Conservation (phyloP, 1,139 yeast genomes). For the Starmera stellimalicola region DNA sequence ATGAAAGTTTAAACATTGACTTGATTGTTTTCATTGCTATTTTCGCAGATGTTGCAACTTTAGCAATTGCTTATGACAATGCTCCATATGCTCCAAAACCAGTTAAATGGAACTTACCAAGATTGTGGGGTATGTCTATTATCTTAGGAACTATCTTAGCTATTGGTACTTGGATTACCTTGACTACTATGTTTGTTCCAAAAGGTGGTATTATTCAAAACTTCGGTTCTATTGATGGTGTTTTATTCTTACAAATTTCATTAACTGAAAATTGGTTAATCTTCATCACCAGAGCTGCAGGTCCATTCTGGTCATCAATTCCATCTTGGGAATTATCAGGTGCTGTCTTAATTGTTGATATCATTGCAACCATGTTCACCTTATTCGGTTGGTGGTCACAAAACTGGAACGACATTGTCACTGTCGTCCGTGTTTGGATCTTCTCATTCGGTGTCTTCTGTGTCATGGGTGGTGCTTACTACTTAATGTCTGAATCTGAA, state of each 20-base stretch:
- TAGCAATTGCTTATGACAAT: constrained; percentile 92
- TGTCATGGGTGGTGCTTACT: constrained; percentile 94
- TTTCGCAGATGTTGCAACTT: constrained; percentile 92
- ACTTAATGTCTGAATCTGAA: constrained; percentile 80
- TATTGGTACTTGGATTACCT: constrained; percentile 85
- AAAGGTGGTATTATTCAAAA: constrained; percentile 89
- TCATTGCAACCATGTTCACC: constrained; percentile 83
- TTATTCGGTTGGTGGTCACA: constrained; percentile 98
- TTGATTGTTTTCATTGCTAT: constrained; percentile 90
- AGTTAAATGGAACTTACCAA: constrained; percentile 97
- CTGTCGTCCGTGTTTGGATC: constrained; percentile 88
- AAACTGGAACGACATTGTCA: constrained; percentile 94
- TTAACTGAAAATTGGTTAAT: constrained; percentile 94
- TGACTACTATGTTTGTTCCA: constrained; percentile 81
- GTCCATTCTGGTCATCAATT: constrained; percentile 88
- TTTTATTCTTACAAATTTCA: constrained; percentile 83
- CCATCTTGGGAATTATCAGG: constrained; percentile 96
- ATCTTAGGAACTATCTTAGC: constrained; percentile 76
- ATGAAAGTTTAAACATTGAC: constrained; percentile 74
- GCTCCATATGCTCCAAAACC: constrained; percentile 97
- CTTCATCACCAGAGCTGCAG: constrained; percentile 90
- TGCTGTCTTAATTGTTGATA: constrained; percentile 83
- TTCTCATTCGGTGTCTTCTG: constrained; percentile 97
- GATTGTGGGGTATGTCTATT: constrained; percentile 95
- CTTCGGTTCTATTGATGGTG: constrained; percentile 90